These are phyloP conservation scores for Xylaria sp. DNA, from an alignment of 2,329 filamentous ascomycete species.

Conservation along the genomic window DNA sequence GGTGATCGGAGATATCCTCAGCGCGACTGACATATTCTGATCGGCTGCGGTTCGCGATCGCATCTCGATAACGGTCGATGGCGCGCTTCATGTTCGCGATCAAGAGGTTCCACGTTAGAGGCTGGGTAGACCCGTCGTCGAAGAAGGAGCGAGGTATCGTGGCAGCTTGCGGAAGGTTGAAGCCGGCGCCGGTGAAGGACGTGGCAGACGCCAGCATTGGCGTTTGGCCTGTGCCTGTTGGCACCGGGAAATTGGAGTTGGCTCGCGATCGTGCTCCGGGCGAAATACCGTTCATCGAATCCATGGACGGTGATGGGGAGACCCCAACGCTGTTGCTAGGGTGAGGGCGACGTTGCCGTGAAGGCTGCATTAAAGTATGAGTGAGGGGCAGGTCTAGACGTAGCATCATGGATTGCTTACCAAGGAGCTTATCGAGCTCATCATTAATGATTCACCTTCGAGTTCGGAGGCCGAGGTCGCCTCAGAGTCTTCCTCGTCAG, in stretches of 20 bases:
- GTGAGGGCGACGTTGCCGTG: constrained; percentile 66
- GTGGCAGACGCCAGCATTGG: constrained; percentile 62
- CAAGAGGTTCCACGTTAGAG: constrained; percentile 85
- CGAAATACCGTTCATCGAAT: constrained; percentile 77
- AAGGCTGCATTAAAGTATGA: constrained; percentile 44
- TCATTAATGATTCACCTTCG: constrained; percentile 75
- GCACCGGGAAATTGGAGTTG: constrained; percentile 50
- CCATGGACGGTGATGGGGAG: constrained; percentile 87
- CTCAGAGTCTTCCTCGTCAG: constrained; percentile 90
- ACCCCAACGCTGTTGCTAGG: constrained; percentile 61
- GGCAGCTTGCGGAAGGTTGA: constrained; percentile 59
- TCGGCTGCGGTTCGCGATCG: constrained; percentile 79
- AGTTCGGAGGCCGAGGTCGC: constrained; percentile 81
- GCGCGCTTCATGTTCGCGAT: constrained; percentile 92
- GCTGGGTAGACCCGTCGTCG: constrained; percentile 79
- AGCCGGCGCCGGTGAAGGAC: constrained; percentile 62
- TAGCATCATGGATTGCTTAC: constrained; percentile 48
- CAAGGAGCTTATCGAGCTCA: constrained; percentile 68
- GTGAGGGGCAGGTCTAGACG: constrained; percentile 17
- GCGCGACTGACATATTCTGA: constrained; percentile 91
- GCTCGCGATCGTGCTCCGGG: constrained; percentile 59
- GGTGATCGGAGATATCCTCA: constrained; percentile 97
- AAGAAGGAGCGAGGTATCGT: constrained; percentile 82
- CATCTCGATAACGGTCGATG: constrained; percentile 86
- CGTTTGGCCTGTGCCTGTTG: constrained; percentile 39